Evolutionary conservation across 2,329 filamentous ascomycete species (phyloP).

Genomic region (Colletotrichum scovillei): DNA sequence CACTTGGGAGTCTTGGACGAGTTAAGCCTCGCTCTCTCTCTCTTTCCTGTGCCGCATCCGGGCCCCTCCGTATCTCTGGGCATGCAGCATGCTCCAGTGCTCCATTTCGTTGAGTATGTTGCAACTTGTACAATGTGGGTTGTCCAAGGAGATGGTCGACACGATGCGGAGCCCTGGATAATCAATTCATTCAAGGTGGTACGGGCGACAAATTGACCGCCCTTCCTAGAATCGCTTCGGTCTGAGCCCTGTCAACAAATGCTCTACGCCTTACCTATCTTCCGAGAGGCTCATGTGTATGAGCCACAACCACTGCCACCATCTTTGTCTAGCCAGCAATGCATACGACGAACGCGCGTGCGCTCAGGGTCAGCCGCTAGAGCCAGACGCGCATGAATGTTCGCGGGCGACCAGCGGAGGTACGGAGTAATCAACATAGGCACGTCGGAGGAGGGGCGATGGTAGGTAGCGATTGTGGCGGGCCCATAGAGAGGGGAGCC

Average conservation of each 20-base stretch:
- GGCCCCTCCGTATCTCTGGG: slow-evolving; percentile 19
- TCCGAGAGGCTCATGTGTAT: not conserved
- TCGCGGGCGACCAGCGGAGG: not conserved
- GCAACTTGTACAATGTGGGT: slow-evolving; percentile 10
- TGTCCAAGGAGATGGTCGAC: slow-evolving; percentile 8
- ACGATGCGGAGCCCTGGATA: slow-evolving; percentile 12
- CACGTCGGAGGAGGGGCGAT: not conserved
- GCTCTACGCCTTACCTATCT: not conserved
- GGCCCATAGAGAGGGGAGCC: not conserved
- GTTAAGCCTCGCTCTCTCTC: slow-evolving; percentile 22
- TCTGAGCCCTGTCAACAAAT: not conserved
- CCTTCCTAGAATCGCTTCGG: slow-evolving; percentile 15
- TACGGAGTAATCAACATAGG: not conserved
- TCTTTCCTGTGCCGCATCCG: slow-evolving; percentile 1
- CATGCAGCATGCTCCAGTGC: slow-evolving; percentile 20
- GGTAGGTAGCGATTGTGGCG: not conserved
- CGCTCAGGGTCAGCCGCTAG: not conserved
- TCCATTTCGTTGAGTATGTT: slow-evolving; percentile 11
- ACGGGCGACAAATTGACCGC: slow-evolving; percentile 22
- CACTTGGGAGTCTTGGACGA: slow-evolving; percentile 15
- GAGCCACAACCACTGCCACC: not conserved
- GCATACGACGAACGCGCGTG: not conserved
- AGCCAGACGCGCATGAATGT: not conserved
- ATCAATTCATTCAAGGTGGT: slow-evolving; percentile 13
- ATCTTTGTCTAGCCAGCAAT: slow-evolving; percentile 2